These are phyloP conservation scores for Rehmannia glutinosa DNA, from an alignment of 257 asterid genomes.

Conservation along the genomic window DNA sequence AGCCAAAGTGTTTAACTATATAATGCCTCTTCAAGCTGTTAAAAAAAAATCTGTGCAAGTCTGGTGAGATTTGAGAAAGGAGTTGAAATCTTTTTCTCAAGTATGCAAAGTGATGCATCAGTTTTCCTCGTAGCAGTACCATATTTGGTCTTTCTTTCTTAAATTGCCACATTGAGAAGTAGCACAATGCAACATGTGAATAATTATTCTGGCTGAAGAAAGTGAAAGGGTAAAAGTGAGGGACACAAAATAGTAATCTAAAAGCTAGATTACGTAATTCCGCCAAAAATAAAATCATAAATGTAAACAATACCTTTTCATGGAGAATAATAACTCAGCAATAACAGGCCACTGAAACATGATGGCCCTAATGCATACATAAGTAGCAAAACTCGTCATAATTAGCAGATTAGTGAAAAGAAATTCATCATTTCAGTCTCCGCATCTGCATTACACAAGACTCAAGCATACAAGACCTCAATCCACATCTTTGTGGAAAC, in stretches of 20 bases:
- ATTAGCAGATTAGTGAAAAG: slow-evolving; percentile 34
- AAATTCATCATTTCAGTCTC: slow-evolving; percentile 32
- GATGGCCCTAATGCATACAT: slow-evolving; percentile 28
- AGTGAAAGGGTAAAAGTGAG: not conserved
- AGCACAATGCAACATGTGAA: not conserved
- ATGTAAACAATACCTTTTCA: no score
- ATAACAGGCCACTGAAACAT: slow-evolving; percentile 30
- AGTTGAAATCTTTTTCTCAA: no score
- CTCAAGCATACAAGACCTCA: slow-evolving; percentile 20
- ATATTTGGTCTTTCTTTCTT: no score
- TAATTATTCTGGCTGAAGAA: not conserved
- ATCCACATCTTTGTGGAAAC: slow-evolving; percentile 21
- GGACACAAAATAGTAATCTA: not conserved
- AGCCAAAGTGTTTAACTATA: no score
- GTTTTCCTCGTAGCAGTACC: no score
- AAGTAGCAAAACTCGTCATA: slow-evolving; percentile 18
- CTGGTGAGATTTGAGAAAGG: no score
- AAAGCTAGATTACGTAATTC: no score
- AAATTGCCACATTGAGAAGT: no score
- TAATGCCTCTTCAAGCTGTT: no score
- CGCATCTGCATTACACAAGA: slow-evolving; percentile 26
- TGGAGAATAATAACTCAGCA: not conserved
- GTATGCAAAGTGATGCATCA: no score
- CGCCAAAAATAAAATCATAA: no score
- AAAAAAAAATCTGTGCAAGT: no score